Conservation (phyloP, 345 rosid species). For the Erodium maritimum region DNA sequence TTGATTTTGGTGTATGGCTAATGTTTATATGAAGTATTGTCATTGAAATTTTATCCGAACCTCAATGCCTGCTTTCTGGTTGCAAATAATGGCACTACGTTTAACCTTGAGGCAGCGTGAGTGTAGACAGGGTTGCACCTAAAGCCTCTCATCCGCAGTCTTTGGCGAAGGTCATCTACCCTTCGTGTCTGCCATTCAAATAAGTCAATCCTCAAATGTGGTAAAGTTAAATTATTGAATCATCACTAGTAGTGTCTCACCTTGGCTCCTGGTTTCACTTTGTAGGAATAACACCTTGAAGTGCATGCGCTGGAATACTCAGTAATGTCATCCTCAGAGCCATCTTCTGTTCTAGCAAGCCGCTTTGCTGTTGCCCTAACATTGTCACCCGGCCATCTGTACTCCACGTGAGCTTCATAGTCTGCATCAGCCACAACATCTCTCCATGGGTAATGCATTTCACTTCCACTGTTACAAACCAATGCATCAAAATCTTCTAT, state of each 20-base stretch:
- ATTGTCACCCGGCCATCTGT: slow-evolving; percentile 89
- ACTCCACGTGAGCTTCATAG: slow-evolving; percentile 59
- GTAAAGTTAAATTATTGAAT: neutral
- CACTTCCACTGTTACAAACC: slow-evolving; percentile 78
- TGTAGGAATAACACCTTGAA: slow-evolving; percentile 52
- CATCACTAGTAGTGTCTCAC: slow-evolving; percentile 23
- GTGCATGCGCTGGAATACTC: slow-evolving; percentile 36
- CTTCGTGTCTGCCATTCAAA: slow-evolving; percentile 38
- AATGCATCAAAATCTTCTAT: slow-evolving; percentile 74
- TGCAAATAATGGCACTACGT: slow-evolving; percentile 67
- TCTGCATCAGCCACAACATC: slow-evolving; percentile 61
- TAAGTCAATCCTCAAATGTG: slow-evolving; percentile 9
- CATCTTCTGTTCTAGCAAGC: slow-evolving; percentile 46
- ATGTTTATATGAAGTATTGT: no score
- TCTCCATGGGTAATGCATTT: slow-evolving; percentile 67
- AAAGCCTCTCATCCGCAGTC: slow-evolving; percentile 80
- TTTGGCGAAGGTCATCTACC: slow-evolving; percentile 55
- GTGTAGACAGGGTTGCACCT: slow-evolving; percentile 62
- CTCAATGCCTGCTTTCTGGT: slow-evolving; percentile 77
- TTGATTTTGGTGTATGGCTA: no score
- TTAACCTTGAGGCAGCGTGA: slow-evolving; percentile 53
- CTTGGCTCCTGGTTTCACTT: slow-evolving; percentile 58
- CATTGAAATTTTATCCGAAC: no score
- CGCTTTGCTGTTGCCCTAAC: slow-evolving; percentile 35
- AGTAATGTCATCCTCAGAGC: slow-evolving; percentile 31